A percentile compares a stretch with the other conserved stretches of the same genome.
Evolutionary conservation across 768 basidiomycete species (phyloP).

Genomic region (Paxillus rubicundulus): DNA sequence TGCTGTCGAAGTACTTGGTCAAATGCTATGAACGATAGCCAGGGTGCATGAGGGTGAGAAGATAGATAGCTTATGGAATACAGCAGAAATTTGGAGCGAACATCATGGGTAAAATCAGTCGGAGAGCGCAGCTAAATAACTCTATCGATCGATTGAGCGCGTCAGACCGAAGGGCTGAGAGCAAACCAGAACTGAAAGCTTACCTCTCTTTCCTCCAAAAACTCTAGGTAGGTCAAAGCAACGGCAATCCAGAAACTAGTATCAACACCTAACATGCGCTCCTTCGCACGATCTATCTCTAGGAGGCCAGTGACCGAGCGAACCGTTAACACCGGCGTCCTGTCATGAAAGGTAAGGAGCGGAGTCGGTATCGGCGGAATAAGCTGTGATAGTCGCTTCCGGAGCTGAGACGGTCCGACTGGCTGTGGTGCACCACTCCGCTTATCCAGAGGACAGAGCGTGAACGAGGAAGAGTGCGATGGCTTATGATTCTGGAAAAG

Average conservation of each 20-base stretch:
- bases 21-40: background rate
- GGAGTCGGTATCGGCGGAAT: constrained; percentile 38
- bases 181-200: constrained; percentile 21
- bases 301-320: constrained; percentile 58
- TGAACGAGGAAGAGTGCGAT: constrained; percentile 62
- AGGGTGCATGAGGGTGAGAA: background rate
- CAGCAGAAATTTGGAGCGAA: background rate
- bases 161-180: constrained; percentile 2
- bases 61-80: constrained; percentile 8
- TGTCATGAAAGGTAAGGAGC: constrained; percentile 68
- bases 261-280: constrained; percentile 62
- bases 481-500: constrained; percentile 49
- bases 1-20: background rate
- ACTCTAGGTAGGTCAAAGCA: constrained; percentile 73
- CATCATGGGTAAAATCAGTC: constrained; percentile 31
- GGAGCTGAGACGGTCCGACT: constrained; percentile 24
- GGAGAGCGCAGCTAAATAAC: constrained; percentile 53
- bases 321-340: constrained; percentile 62
- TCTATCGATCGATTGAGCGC: constrained; percentile 33
- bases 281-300: constrained; percentile 59
- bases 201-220: constrained; percentile 76
- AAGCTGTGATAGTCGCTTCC: constrained; percentile 16
- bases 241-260: constrained; percentile 77
- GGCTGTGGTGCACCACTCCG: constrained; percentile 15
- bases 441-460: constrained; percentile 36